Evolutionary conservation across 2,329 filamentous ascomycete species (phyloP).

Genomic region (Thielaviopsis ethacetica): DNA sequence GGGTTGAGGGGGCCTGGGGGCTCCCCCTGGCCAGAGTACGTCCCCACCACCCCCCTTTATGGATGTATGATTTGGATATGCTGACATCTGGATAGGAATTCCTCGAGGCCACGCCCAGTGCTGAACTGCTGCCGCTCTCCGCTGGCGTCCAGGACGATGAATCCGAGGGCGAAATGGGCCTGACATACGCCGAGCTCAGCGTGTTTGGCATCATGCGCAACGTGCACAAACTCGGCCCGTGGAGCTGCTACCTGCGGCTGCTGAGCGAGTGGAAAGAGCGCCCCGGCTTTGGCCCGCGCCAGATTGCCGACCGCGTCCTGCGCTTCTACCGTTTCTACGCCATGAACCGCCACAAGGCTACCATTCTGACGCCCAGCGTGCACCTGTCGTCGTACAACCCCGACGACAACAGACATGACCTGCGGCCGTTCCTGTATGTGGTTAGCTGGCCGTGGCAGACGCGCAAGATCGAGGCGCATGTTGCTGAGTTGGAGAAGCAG

Average conservation of each 20-base stretch:
- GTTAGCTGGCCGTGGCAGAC: constrained; percentile 25
- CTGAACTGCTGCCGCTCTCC: constrained; percentile 30
- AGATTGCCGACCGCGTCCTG: constrained; percentile 28
- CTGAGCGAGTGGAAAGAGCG: constrained; percentile 23
- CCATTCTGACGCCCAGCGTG: constrained; percentile 39
- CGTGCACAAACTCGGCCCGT: constrained; percentile 26
- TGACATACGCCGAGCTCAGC: constrained; percentile 25
- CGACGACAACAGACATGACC: constrained; percentile 25
- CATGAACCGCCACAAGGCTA: constrained; percentile 51
- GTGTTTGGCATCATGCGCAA: constrained; percentile 25
- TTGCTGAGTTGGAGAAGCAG: constrained; percentile 19
- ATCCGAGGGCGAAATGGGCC: constrained; percentile 25
- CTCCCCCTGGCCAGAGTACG: constrained; percentile 40
- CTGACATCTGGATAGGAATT: constrained; percentile 27
- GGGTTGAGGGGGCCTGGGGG: constrained; percentile 36
- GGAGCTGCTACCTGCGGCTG: constrained; percentile 23
- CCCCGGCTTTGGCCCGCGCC: constrained; percentile 17
- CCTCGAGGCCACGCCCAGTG: constrained; percentile 39
- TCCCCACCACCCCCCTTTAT: background rate
- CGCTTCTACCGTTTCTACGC: constrained; percentile 33
- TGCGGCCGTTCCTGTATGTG: constrained; percentile 26
- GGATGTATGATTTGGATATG: background rate
- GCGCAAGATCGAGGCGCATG: constrained; percentile 24
- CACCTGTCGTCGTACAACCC: constrained; percentile 26
- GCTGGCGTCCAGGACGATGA: constrained; percentile 25